A percentile compares a stretch with the other conserved stretches of the same genome.
These are phyloP conservation scores for Termitomyces heimii DNA, from an alignment of 768 basidiomycete genomes.

Conservation along the genomic window DNA sequence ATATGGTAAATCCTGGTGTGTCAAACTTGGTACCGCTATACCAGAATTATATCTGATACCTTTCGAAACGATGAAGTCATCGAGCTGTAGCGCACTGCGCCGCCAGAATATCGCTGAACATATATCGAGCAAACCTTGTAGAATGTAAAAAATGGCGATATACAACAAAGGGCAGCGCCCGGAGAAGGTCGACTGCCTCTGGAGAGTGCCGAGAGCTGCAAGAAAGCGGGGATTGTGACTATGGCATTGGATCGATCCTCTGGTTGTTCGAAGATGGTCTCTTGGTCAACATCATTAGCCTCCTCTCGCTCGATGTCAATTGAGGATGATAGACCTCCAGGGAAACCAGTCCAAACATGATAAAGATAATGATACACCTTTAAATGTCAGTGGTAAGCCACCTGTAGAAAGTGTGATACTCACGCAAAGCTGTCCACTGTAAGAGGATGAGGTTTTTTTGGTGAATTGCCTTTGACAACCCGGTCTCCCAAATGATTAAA, in stretches of 20 bases:
- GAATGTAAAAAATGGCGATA: constrained; percentile 2
- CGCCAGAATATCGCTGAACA: constrained; percentile 23
- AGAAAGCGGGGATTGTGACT: constrained; percentile 21
- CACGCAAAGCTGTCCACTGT: constrained; percentile 22
- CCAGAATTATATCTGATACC: constrained; percentile 21
- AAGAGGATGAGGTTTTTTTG: constrained; percentile 16
- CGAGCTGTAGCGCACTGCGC: constrained; percentile 25
- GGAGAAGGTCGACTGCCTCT: constrained; percentile 19
- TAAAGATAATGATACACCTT: constrained; percentile 11
- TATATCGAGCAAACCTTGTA: neutral
- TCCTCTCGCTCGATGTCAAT: constrained; percentile 7
- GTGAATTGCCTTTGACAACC: constrained; percentile 29
- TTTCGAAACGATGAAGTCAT: constrained; percentile 18
- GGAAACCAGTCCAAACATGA: constrained; percentile 15
- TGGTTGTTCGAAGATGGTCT: constrained; percentile 26
- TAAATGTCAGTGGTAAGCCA: neutral
- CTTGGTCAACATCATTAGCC: constrained; percentile 26
- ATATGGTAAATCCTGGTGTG: constrained; percentile 8
- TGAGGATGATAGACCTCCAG: constrained; percentile 23
- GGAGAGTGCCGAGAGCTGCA: constrained; percentile 24
- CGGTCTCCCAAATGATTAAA: constrained; percentile 38
- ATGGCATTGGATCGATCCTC: constrained; percentile 16
- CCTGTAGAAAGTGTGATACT: constrained; percentile 1
- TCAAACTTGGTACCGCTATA: constrained; percentile 27
- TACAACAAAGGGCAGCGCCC: constrained; percentile 22